A percentile compares a stretch with the other conserved stretches of the same genome.
These are phyloP conservation scores for Macroventuria anomochaeta DNA, from an alignment of 2,329 filamentous ascomycete genomes.

Conservation along the genomic window DNA sequence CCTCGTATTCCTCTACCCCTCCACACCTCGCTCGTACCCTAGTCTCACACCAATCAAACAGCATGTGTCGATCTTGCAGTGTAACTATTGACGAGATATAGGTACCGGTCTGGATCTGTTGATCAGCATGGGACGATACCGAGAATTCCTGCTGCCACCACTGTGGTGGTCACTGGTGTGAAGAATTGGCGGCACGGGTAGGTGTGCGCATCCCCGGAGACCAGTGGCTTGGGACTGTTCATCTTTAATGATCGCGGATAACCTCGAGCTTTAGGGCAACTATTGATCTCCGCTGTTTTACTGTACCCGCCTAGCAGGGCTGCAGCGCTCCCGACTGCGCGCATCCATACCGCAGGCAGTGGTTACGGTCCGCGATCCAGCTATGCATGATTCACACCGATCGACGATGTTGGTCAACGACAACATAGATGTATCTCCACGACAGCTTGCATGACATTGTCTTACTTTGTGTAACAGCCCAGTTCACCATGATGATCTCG, in stretches of 20 bases:
- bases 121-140: background rate
- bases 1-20: constrained; percentile 8
- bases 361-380: constrained; percentile 9
- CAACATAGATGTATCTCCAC: too few species aligned
- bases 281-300: background rate
- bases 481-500: too few species aligned
- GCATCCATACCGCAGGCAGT: constrained; percentile 2
- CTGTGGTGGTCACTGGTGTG: background rate
- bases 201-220: background rate
- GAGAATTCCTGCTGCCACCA: background rate
- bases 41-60: background rate
- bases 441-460: too few species aligned
- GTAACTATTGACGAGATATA: constrained; percentile 2
- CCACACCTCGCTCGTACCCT: constrained; percentile 2
- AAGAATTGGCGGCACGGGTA: background rate
- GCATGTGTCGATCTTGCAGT: constrained; percentile 12
- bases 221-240: background rate
- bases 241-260: background rate
- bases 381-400: constrained; percentile 6
- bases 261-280: background rate
- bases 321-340: constrained; percentile 6
- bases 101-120: background rate
- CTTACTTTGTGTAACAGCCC: too few species aligned
- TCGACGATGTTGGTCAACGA: background rate
- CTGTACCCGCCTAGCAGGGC: background rate